These are phyloP conservation scores for Helichrysum umbraculigerum DNA, from an alignment of 129 eudicot species.

Conservation along the genomic window DNA sequence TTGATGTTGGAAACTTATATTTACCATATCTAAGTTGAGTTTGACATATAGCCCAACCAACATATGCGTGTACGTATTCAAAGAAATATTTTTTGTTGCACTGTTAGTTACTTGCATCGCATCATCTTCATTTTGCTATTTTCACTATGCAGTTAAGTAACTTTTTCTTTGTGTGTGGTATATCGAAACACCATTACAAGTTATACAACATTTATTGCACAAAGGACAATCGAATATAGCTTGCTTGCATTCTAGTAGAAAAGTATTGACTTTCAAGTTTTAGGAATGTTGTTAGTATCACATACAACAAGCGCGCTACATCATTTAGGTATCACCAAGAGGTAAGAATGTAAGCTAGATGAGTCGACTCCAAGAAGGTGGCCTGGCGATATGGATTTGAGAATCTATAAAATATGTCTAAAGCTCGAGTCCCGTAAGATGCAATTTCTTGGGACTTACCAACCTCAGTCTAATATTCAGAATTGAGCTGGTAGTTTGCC, in stretches of 20 bases:
- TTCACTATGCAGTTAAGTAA: not conserved
- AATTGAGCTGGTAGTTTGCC: no score
- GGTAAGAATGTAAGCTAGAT: not conserved
- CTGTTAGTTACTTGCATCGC: not conserved
- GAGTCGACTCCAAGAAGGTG: no score
- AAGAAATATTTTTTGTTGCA: not conserved
- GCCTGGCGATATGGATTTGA: not conserved
- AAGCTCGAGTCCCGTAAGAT: no score
- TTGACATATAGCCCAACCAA: not conserved
- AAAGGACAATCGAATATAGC: not conserved
- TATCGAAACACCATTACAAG: not conserved
- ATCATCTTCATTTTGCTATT: not conserved
- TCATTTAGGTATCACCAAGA: not conserved
- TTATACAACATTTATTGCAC: no score
- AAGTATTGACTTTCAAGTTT: not conserved
- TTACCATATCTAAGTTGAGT: not conserved
- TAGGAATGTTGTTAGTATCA: not conserved
- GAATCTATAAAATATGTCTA: not conserved
- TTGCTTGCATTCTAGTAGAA: not conserved
- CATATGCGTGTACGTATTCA: not conserved
- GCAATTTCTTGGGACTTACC: no score
- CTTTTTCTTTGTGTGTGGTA: not conserved
- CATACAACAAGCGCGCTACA: not conserved
- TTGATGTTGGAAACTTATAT: conserved; percentile 4
- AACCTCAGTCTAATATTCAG: no score